Conservation (phyloP, 2,329 filamentous ascomycete species). For the Pestalotiopsis sp. region DNA sequence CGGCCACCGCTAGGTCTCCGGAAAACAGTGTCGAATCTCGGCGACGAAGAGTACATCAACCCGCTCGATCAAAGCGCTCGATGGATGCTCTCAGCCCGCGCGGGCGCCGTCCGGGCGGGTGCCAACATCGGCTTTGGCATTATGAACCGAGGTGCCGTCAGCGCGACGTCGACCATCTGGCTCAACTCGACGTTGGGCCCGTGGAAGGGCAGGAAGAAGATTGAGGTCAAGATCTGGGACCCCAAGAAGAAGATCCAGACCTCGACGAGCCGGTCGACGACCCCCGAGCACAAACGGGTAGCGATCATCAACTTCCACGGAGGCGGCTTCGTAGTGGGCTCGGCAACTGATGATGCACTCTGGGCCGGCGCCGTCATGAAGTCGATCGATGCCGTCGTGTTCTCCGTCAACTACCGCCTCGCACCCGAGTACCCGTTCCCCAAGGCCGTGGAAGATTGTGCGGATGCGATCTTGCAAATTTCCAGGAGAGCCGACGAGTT, state of each 20-base stretch:
- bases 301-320: constrained; percentile 68
- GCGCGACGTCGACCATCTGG: constrained; percentile 24
- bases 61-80: constrained; percentile 13
- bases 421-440: constrained; percentile 67
- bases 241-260: constrained; percentile 19
- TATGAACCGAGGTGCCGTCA: constrained; percentile 19
- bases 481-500: constrained; percentile 55
- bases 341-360: constrained; percentile 62
- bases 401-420: constrained; percentile 67
- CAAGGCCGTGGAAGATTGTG: constrained; percentile 64
- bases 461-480: constrained; percentile 63
- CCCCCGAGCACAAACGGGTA: constrained; percentile 34
- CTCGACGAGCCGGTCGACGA: background rate
- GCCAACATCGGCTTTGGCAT: constrained; percentile 24
- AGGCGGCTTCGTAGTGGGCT: constrained; percentile 65
- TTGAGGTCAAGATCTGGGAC: constrained; percentile 28
- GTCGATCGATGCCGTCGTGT: constrained; percentile 56
- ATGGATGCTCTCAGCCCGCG: constrained; percentile 28
- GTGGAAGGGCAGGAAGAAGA: constrained; percentile 22
- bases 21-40: constrained; percentile 5
- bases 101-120: constrained; percentile 21
- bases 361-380: constrained; percentile 57
- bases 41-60: constrained; percentile 14
- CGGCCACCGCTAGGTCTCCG: background rate
- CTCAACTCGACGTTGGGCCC: constrained; percentile 26